Evolutionary conservation across 169 alveolate genomes (phyloP), one percentile per base, ranked within the genome.

Genomic region (Perkinsus marinus): DNA sequence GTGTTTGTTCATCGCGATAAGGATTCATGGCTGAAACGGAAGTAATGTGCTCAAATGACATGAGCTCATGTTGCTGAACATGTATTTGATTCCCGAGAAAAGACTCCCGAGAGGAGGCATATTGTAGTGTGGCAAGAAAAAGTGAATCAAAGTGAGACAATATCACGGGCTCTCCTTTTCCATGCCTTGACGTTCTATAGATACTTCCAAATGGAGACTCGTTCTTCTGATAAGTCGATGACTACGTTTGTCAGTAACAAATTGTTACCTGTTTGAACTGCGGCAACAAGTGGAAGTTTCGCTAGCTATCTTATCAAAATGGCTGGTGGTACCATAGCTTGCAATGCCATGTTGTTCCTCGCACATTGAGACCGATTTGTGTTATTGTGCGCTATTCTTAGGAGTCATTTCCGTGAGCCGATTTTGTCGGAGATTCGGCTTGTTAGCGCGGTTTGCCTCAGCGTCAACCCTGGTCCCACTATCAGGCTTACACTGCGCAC

Each of bases 161-260:
- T 30, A 57, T 57, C 7, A 16, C 37, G 7, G 79, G 22, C 5
- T 6, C 26, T 16, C 5, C 22, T 7, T 30, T 13, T 57, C 37
- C 79, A 19, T 2, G 36, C 22, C 79, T 16, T 57, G 36, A 16
- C 34, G 37, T 7, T 16, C 22, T 19, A 16, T 26, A 57, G 79
- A 30, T 97, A 96, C 93, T 93, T 93, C 89, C 99, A 98, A 95
- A 94, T 97, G 96, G 99, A 98, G 94, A 98, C 99, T 3, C 95
- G 99, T 93, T 97, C 99, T 10, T 98, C 99, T 43, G 99, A 98
- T 94, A 99, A 98, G 93, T 99, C 99, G 90, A 98, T 98, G 99
- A 98, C 99, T 19, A 96, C 99, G 91, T 98, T 98, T 92, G n/a
- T n/a, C n/a, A n/a, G n/a, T n/a, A n/a, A n/a, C n/a, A n/a, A n/a